Percentiles rank a stretch among this genome's conserved stretches.
Evolutionary conservation across 495 filamentous ascomycete genomes (phyloP).

Genomic region (Podospora pseudoanserina): DNA sequence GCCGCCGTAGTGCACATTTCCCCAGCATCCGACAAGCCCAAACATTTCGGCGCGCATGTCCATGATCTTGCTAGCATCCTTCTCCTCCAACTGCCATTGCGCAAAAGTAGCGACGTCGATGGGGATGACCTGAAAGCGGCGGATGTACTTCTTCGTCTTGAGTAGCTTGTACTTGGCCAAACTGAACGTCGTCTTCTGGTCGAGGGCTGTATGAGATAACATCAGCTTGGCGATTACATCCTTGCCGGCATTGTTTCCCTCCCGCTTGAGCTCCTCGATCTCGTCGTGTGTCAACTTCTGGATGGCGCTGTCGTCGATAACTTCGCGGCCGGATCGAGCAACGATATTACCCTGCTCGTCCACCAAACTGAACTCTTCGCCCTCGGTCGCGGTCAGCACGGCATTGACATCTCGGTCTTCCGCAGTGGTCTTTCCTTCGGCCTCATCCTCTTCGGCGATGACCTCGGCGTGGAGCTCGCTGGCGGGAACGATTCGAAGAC

Average conservation of each 20-base stretch:
- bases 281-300: slow-evolving; percentile 80
- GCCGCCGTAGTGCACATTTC: slow-evolving; percentile 48
- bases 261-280: slow-evolving; percentile 86
- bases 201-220: slow-evolving; percentile 75
- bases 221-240: slow-evolving; percentile 85
- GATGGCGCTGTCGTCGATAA: slow-evolving; percentile 72
- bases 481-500: slow-evolving; percentile 74
- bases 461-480: slow-evolving; percentile 81
- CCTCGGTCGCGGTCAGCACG: slow-evolving; percentile 29
- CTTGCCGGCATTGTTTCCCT: slow-evolving; percentile 72
- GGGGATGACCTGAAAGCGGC: slow-evolving; percentile 77
- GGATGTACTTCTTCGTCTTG: slow-evolving; percentile 90
- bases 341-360: slow-evolving; percentile 53
- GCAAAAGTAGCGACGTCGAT: slow-evolving; percentile 72
- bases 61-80: slow-evolving; percentile 75
- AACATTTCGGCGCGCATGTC: slow-evolving; percentile 86
- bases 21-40: slow-evolving; percentile 57
- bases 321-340: slow-evolving; percentile 74
- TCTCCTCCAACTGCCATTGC: slow-evolving; percentile 69
- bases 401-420: slow-evolving; percentile 34
- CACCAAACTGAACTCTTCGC: slow-evolving; percentile 42
- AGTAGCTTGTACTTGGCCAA: slow-evolving; percentile 91
- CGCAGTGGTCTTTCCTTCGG: slow-evolving; percentile 33
- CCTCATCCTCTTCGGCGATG: slow-evolving; percentile 51
- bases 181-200: slow-evolving; percentile 91